A percentile compares a stretch with the other conserved stretches of the same genome.
Evolutionary conservation across 495 filamentous ascomycete genomes (phyloP).

Genomic region (Penicillium pulvis): DNA sequence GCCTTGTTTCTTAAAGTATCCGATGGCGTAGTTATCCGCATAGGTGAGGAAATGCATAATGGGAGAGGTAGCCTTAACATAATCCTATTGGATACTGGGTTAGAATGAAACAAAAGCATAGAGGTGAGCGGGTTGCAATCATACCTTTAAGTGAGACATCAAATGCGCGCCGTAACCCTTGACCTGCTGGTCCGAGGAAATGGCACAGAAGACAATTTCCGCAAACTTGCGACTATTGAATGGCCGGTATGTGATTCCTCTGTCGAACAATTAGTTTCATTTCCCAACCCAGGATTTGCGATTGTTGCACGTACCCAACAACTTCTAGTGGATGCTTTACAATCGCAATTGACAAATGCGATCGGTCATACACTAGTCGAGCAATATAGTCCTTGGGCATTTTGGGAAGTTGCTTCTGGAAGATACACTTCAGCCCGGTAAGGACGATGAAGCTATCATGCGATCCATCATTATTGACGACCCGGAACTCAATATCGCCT

Average conservation of each 20-base stretch:
- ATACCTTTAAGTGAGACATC: slow-evolving; percentile 90
- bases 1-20: slow-evolving; percentile 99
- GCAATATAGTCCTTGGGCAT: slow-evolving; percentile 99
- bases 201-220: slow-evolving; percentile 98
- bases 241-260: slow-evolving; percentile 94
- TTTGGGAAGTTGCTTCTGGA: slow-evolving; percentile 97
- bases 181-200: slow-evolving; percentile 96
- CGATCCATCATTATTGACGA: slow-evolving; percentile 93
- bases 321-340: slow-evolving; percentile 96
- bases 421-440: slow-evolving; percentile 95
- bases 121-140: background rate
- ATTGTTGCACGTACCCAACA: slow-evolving; percentile 61
- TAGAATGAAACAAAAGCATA: background rate
- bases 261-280: slow-evolving; percentile 32
- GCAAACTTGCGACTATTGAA: slow-evolving; percentile 93
- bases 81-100: slow-evolving; percentile 57
- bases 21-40: slow-evolving; percentile 98
- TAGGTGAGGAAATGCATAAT: slow-evolving; percentile 99
- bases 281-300: background rate
- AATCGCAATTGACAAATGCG: slow-evolving; percentile 94
- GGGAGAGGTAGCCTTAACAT: slow-evolving; percentile 93
- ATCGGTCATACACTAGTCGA: slow-evolving; percentile 93
- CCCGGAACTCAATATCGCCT: slow-evolving; percentile 95
- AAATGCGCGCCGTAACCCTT: slow-evolving; percentile 98
- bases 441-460: slow-evolving; percentile 91